phyloP scores from a whole-genome alignment of 1,284 basidiomycete genomes.

The Rhodotorula sp. region DNA sequence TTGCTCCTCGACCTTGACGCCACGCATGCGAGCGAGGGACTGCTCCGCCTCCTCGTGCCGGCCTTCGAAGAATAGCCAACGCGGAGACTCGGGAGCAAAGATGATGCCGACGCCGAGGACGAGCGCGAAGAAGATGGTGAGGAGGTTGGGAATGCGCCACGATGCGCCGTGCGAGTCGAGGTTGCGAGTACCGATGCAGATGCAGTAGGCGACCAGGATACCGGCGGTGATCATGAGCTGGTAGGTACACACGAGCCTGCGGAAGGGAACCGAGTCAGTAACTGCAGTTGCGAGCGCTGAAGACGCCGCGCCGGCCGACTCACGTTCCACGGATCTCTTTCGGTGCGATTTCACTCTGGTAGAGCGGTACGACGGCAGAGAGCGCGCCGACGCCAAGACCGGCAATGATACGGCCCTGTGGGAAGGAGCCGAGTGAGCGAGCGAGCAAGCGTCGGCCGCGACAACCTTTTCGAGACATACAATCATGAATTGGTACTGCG shows the following conservation, averaged over 20 bases:
- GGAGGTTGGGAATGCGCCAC: conserved; percentile 53
- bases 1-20: conserved; percentile 42
- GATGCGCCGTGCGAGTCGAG: conserved; percentile 30
- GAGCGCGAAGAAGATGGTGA: conserved; percentile 18
- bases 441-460: too few relatives aligned
- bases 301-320: neutral
- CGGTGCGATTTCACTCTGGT: conserved; percentile 62
- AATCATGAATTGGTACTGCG: conserved; percentile 56
- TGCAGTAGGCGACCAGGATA: conserved; percentile 66
- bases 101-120: conserved; percentile 26
- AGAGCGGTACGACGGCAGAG: conserved; percentile 67
- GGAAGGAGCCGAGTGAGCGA: conserved; percentile 42
- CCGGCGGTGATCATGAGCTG: conserved; percentile 70
- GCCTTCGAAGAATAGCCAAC: conserved; percentile 26
- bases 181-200: conserved; percentile 47
- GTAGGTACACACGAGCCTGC: conserved; percentile 56
- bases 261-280: too few relatives aligned
- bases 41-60: conserved; percentile 28
- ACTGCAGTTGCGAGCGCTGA: neutral
- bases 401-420: conserved; percentile 21
- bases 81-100: conserved; percentile 28
- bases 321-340: conserved; percentile 68
- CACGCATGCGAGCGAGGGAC: conserved; percentile 22
- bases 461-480: too few relatives aligned
- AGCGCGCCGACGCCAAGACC: conserved; percentile 67